phyloP scores from a whole-genome alignment of 2,329 filamentous ascomycete genomes.

The Apiospora sp. region DNA sequence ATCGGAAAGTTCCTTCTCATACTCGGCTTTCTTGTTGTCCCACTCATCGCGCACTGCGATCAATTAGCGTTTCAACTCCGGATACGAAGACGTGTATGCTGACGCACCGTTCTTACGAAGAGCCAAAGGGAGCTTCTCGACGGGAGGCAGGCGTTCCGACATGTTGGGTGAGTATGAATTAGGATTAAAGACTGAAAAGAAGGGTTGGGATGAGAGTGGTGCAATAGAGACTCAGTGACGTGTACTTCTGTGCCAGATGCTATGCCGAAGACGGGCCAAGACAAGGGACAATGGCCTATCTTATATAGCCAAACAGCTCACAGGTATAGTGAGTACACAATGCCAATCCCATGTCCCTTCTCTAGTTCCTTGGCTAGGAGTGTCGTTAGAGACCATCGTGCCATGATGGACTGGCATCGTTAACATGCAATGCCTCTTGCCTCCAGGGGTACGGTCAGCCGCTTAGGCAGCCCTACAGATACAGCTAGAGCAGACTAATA shows the following conservation, averaged over 20 bases:
- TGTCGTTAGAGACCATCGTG: not conserved
- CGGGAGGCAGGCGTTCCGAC: slow-evolving; percentile 48
- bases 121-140: slow-evolving; percentile 59
- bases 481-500: not conserved
- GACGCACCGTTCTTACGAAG: slow-evolving; percentile 59
- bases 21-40: slow-evolving; percentile 54
- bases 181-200: not conserved
- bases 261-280: not conserved
- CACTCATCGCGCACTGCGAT: slow-evolving; percentile 59
- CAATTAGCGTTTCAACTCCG: slow-evolving; percentile 26
- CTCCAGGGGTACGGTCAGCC: not conserved
- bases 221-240: not conserved
- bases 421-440: not conserved
- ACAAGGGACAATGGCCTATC: not conserved
- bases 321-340: not conserved
- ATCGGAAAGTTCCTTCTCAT: slow-evolving; percentile 53
- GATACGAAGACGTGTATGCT: not conserved
- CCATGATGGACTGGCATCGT: not conserved
- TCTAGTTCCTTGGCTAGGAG: not conserved
- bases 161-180: not conserved
- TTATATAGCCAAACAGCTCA: not conserved
- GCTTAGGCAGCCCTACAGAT: slow-evolving; percentile 16
- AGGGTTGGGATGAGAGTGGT: not conserved
- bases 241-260: not conserved
- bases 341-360: not conserved